Evolutionary conservation across 331 rosid genomes (phyloP).

Genomic region (Quercus tomentella): DNA sequence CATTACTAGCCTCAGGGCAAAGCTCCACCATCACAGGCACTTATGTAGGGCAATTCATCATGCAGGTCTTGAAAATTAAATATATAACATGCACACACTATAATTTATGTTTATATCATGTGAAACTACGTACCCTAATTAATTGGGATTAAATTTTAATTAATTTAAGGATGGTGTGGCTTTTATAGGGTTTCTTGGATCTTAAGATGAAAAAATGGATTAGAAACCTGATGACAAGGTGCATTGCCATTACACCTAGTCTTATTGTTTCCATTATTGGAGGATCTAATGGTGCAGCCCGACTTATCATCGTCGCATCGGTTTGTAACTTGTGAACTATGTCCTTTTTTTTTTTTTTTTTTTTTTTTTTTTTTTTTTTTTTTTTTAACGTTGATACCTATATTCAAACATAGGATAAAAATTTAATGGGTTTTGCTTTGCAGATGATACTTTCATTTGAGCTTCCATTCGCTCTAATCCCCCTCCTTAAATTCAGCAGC

Average conservation of each 20-base stretch:
- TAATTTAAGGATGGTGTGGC: neutral
- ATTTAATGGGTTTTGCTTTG: neutral
- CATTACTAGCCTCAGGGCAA: slow-evolving; percentile 70
- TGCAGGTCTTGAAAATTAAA: slow-evolving; percentile 30
- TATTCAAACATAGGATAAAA: neutral
- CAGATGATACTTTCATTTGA: slow-evolving; percentile 97
- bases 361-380: no score
- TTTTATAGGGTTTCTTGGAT: slow-evolving; percentile 74
- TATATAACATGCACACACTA: neutral
- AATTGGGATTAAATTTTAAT: neutral
- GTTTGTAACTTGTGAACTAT: slow-evolving; percentile 24
- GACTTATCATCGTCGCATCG: slow-evolving; percentile 80
- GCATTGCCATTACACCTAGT: slow-evolving; percentile 83
- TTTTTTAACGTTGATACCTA: no score
- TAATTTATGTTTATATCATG: no score
- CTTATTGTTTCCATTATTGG: slow-evolving; percentile 73
- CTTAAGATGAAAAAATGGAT: slow-evolving; percentile 75
- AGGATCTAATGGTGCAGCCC: slow-evolving; percentile 75
- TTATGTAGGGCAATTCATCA: slow-evolving; percentile 52
- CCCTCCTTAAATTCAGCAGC: slow-evolving; percentile 87
- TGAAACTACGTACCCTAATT: no score
- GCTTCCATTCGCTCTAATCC: slow-evolving; percentile 81
- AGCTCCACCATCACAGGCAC: slow-evolving; percentile 77
- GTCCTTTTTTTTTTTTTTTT: neutral
- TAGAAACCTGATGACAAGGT: slow-evolving; percentile 69